Conservation (phyloP, 2,329 filamentous ascomycete species). For the Aspergillus sp. region DNA sequence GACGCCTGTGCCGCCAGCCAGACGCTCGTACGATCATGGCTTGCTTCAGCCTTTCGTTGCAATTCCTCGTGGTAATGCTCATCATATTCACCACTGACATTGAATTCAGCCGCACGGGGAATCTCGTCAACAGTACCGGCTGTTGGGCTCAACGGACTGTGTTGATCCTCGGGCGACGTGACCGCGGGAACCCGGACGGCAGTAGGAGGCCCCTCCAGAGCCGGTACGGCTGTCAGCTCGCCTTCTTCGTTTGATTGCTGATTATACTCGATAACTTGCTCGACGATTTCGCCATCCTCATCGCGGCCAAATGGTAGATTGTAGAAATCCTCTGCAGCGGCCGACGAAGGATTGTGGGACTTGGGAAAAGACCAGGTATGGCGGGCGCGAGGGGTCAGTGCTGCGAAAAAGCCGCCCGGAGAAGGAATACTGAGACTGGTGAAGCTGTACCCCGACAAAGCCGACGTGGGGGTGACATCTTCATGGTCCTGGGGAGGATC, state of each 20-base stretch:
- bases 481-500: constrained; percentile 46
- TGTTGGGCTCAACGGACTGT: constrained; percentile 21
- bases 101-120: constrained; percentile 47
- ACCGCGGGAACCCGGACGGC: constrained; percentile 43
- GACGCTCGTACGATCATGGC: constrained; percentile 73
- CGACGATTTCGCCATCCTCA: constrained; percentile 47
- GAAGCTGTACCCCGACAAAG: constrained; percentile 61
- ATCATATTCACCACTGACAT: constrained; percentile 61
- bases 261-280: constrained; percentile 59
- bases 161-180: constrained; percentile 16
- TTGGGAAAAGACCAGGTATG: constrained; percentile 71
- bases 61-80: constrained; percentile 69
- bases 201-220: constrained; percentile 26
- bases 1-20: constrained; percentile 80
- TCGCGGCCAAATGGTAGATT: constrained; percentile 64
- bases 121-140: constrained; percentile 43
- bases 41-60: constrained; percentile 61
- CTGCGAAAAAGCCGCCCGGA: constrained; percentile 85
- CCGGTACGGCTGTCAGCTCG: constrained; percentile 29
- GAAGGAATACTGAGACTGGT: constrained; percentile 84
- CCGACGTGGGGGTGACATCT: constrained; percentile 46
- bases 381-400: constrained; percentile 66
- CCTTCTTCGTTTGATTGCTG: constrained; percentile 31
- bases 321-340: constrained; percentile 89
- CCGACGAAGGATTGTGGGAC: constrained; percentile 65